phyloP scores from a whole-genome alignment of 352 stramenopile genomes.

The Globisporangium heterothallicum region DNA sequence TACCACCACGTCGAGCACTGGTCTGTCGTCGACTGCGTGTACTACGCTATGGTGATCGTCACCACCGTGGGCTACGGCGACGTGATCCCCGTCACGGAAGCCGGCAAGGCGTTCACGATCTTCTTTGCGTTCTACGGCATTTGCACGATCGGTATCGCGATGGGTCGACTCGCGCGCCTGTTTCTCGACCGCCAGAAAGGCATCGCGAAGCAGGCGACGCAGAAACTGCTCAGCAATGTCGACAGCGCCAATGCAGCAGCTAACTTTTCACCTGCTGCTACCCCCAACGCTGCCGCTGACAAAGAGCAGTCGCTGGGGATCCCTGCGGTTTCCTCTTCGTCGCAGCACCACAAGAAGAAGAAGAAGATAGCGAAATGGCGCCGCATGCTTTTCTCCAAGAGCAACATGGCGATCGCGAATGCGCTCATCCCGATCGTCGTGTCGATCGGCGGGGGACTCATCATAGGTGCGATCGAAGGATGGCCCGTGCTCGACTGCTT shows the following conservation, averaged over 20 bases:
- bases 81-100: conserved; percentile 43
- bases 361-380: conserved; percentile 24
- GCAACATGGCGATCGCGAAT: conserved; percentile 42
- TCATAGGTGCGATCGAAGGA: conserved; percentile 52
- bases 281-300: conserved; percentile 1
- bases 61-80: conserved; percentile 89
- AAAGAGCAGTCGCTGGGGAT: conserved; percentile 20
- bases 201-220: conserved; percentile 52
- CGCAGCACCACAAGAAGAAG: conserved; percentile 1
- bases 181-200: conserved; percentile 50
- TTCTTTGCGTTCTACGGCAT: conserved; percentile 83
- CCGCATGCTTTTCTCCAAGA: conserved; percentile 38
- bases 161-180: conserved; percentile 45
- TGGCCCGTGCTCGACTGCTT: conserved; percentile 81
- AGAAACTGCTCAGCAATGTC: conserved; percentile 41
- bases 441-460: conserved; percentile 44
- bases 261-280: conserved; percentile 1
- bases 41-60: conserved; percentile 91
- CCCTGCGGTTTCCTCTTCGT: conserved; percentile 1
- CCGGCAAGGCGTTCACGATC: conserved; percentile 79
- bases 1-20: conserved; percentile 56
- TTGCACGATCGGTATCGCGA: conserved; percentile 55
- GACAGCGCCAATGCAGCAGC: conserved; percentile 29
- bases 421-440: conserved; percentile 40
- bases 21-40: conserved; percentile 79